These are phyloP conservation scores for Neonectria ditissima DNA, from an alignment of 2,329 filamentous ascomycete genomes.

Conservation along the genomic window DNA sequence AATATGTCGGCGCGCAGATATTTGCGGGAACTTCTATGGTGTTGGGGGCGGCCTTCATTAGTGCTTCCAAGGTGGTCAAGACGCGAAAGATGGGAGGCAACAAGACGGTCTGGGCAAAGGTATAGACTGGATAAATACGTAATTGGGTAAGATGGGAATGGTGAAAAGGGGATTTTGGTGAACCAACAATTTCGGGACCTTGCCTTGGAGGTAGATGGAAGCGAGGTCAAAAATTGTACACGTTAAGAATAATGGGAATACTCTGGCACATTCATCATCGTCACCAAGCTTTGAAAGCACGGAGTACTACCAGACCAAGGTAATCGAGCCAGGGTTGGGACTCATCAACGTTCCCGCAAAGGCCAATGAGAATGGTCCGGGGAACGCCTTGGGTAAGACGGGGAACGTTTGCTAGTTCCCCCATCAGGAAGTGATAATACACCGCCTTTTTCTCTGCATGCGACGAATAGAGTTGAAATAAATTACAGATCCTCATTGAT, in stretches of 20 bases:
- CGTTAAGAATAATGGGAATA: not conserved
- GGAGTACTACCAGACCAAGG: too few species aligned
- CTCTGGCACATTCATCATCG: too few species aligned
- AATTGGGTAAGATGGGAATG: not conserved
- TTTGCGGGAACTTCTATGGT: slow-evolving; percentile 34
- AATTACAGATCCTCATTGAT: slow-evolving; percentile 1
- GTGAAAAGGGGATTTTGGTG: not conserved
- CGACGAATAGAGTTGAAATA: slow-evolving; percentile 4
- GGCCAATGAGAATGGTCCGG: slow-evolving; percentile 8
- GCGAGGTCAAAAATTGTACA: not conserved
- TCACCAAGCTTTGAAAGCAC: too few species aligned
- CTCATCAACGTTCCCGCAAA: not conserved
- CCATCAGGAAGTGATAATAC: not conserved
- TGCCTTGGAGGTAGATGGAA: too few species aligned
- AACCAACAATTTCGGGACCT: too few species aligned
- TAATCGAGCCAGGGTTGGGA: too few species aligned
- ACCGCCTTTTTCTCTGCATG: not conserved
- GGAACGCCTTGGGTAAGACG: slow-evolving; percentile 12
- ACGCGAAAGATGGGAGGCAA: slow-evolving; percentile 20
- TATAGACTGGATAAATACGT: slow-evolving; percentile 1
- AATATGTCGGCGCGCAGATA: slow-evolving; percentile 39
- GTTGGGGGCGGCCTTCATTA: slow-evolving; percentile 28
- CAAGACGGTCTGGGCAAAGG: not conserved
- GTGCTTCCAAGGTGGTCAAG: slow-evolving; percentile 28
- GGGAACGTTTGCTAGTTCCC: slow-evolving; percentile 7